Conservation (phyloP, 1,284 basidiomycete species). For the Quambalaria eucalypti region DNA sequence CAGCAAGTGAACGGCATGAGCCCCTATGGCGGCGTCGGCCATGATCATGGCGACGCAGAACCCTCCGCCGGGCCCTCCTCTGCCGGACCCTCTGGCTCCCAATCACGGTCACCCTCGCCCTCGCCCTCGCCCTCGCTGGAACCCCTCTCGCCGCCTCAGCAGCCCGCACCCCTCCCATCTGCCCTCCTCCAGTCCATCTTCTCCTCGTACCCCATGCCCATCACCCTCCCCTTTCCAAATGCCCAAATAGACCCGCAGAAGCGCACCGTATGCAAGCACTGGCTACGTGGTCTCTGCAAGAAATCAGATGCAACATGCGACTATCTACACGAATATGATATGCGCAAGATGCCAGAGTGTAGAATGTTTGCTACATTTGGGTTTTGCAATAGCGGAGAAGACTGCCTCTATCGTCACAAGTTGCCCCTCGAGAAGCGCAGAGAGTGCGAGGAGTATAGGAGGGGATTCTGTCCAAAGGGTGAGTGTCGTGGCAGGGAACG, state of each 20-base stretch:
- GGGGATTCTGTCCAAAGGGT: slow-evolving; percentile 70
- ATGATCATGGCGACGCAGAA: no score
- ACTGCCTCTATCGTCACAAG: slow-evolving; percentile 96
- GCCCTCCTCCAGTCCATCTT: background rate
- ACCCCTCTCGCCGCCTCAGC: background rate
- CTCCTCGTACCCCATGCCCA: background rate
- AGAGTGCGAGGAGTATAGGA: slow-evolving; percentile 88
- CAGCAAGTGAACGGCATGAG: no score
- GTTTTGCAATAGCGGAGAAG: slow-evolving; percentile 94
- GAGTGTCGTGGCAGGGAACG: slow-evolving; percentile 1
- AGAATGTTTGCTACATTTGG: slow-evolving; percentile 98
- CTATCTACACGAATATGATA: slow-evolving; percentile 97
- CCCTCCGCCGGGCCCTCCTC: no score
- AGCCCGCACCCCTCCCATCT: background rate
- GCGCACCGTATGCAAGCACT: slow-evolving; percentile 84
- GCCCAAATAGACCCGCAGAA: slow-evolving; percentile 51
- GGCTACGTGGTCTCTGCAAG: slow-evolving; percentile 94
- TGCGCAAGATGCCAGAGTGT: slow-evolving; percentile 97
- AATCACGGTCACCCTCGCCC: background rate
- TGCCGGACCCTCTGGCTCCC: background rate
- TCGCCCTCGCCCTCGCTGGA: background rate
- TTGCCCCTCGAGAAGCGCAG: slow-evolving; percentile 68
- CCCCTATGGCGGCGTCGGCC: no score
- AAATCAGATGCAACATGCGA: slow-evolving; percentile 89
- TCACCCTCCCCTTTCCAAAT: background rate